A percentile compares a stretch with the other conserved stretches of the same genome.
Evolutionary conservation across 2,329 filamentous ascomycete genomes (phyloP).

Genomic region (Didymella keratinophila): DNA sequence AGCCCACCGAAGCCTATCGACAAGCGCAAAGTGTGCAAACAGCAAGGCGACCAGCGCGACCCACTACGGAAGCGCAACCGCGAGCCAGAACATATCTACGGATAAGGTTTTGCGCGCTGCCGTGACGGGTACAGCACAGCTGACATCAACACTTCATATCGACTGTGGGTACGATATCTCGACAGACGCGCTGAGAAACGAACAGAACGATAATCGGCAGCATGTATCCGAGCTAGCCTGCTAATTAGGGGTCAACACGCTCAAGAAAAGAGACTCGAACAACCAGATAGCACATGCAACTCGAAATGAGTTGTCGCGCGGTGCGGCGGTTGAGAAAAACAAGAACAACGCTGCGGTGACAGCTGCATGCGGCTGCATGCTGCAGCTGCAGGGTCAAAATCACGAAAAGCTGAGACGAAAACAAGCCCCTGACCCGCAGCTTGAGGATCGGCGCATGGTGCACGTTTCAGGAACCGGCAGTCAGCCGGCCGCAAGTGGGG

Average conservation of each 20-base stretch:
- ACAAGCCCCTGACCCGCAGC: constrained; percentile 17
- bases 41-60: constrained; percentile 1
- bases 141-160: background rate
- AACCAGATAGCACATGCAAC: background rate
- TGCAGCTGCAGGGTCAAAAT: constrained; percentile 15
- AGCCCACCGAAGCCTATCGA: constrained; percentile 8
- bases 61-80: background rate
- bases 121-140: background rate
- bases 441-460: constrained; percentile 3
- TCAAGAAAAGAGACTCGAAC: background rate
- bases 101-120: background rate
- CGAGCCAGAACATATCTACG: background rate
- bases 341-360: background rate
- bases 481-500: constrained; percentile 12
- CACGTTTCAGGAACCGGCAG: constrained; percentile 15
- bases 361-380: constrained; percentile 3
- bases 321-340: background rate
- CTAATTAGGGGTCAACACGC: background rate
- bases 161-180: background rate
- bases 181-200: background rate
- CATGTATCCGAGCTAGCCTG: background rate
- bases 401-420: constrained; percentile 8
- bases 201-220: background rate
- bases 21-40: constrained; percentile 13
- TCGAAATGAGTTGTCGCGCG: background rate